phyloP scores from a whole-genome alignment of 2,329 filamentous ascomycete species.

The Neurospora sp. region DNA sequence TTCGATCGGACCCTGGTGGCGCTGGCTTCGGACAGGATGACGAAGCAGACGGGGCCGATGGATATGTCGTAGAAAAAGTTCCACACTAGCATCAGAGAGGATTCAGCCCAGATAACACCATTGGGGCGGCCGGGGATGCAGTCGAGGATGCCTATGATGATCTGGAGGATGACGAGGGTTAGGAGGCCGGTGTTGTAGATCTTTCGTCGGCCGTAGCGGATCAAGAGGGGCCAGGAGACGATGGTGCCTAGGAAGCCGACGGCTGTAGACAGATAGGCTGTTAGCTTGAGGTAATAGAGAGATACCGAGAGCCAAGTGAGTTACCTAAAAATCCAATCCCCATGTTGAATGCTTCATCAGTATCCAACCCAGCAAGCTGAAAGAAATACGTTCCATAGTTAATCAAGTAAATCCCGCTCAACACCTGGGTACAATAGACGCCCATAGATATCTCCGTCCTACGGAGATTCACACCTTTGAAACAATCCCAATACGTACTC shows the following conservation, averaged over 20 bases:
- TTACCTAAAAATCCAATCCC: conserved; percentile 38
- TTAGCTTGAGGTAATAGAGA: conserved; percentile 3
- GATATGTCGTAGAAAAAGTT: conserved; percentile 43
- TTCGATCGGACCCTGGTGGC: conserved; percentile 34
- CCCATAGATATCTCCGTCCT: conserved; percentile 48
- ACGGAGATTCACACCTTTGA: conserved; percentile 37
- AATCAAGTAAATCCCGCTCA: conserved; percentile 54
- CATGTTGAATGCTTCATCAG: conserved; percentile 42
- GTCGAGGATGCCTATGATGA: conserved; percentile 37
- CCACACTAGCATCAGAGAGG: conserved; percentile 39
- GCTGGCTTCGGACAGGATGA: conserved; percentile 44
- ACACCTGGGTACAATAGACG: conserved; percentile 55
- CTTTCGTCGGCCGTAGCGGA: conserved; percentile 38
- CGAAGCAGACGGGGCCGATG: conserved; percentile 38
- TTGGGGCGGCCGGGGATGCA: conserved; percentile 31
- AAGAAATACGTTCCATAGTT: conserved; percentile 55
- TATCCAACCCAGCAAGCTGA: conserved; percentile 42
- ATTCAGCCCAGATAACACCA: conserved; percentile 36
- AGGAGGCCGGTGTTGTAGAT: conserved; percentile 39
- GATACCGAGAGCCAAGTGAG: too few relatives aligned
- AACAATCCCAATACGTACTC: conserved; percentile 40
- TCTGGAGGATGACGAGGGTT: conserved; percentile 32
- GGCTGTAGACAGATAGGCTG: conserved; percentile 13
- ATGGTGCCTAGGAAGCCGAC: conserved; percentile 45
- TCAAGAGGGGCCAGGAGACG: conserved; percentile 41